These are phyloP conservation scores for Aspergillus transmontanensis DNA, from an alignment of 2,329 filamentous ascomycete species.

Conservation along the genomic window DNA sequence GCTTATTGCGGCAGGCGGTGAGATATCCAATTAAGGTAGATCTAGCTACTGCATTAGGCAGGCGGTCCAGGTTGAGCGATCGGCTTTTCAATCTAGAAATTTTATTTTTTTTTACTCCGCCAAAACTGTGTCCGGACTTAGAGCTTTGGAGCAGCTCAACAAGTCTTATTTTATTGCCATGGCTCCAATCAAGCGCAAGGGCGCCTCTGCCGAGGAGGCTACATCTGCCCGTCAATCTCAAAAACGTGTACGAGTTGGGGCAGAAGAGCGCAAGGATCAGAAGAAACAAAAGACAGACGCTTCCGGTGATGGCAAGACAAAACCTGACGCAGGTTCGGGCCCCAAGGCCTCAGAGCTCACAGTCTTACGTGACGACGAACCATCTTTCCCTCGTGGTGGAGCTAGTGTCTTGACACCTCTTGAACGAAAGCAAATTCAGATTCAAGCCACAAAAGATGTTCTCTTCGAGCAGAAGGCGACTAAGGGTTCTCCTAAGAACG, in stretches of 20 bases:
- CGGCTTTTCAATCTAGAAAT: slow-evolving; percentile 19
- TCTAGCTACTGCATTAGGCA: slow-evolving; percentile 3
- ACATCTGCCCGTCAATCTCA: slow-evolving; percentile 37
- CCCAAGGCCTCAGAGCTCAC: slow-evolving; percentile 39
- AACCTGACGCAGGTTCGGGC: slow-evolving; percentile 13
- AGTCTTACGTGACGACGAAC: slow-evolving; percentile 73
- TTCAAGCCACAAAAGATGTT: slow-evolving; percentile 89
- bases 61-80: slow-evolving; percentile 20
- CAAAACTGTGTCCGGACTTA: slow-evolving; percentile 16
- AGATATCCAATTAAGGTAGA: slow-evolving; percentile 7
- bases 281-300: slow-evolving; percentile 32
- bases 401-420: slow-evolving; percentile 87
- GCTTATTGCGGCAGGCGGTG: slow-evolving; percentile 23
- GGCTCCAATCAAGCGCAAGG: slow-evolving; percentile 51
- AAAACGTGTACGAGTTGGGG: slow-evolving; percentile 45
- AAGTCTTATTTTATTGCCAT: slow-evolving; percentile 35
- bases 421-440: slow-evolving; percentile 94
- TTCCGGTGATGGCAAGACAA: slow-evolving; percentile 17
- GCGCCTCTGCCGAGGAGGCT: slow-evolving; percentile 40
- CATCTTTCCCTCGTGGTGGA: slow-evolving; percentile 88
- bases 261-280: slow-evolving; percentile 35
- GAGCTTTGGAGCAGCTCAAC: slow-evolving; percentile 29
- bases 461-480: slow-evolving; percentile 78
- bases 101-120: slow-evolving; percentile 24
- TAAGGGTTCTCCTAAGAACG: slow-evolving; percentile 59